Base-by-base conservation (phyloP, 2,329 filamentous ascomycete species). In the Cryphonectria naterciae region DNA sequence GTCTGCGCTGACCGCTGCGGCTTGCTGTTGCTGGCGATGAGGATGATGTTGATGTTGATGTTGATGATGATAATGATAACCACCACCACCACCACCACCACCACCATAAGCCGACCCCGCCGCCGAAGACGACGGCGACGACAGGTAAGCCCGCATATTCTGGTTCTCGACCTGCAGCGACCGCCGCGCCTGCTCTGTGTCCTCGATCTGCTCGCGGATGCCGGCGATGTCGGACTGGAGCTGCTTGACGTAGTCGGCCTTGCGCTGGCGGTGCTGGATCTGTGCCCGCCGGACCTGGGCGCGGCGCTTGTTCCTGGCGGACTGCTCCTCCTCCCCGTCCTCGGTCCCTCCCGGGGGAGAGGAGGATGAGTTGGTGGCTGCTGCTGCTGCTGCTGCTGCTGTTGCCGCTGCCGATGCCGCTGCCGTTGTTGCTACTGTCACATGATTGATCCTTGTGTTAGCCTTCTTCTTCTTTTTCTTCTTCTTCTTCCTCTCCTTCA, bases 231-330 rank as follows among this genome's bases (percentile, higher is more conserved):
- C 85, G 72, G 83, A 78, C 79, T 88, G 86, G 41, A 88, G 83
- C 78, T 87, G 80, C 75, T 83, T 84, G 73, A 85, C 81, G 75
- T 88, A 87, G 76, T 87, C 84, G 66, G 84, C 85, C 75, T 88
- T 88, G 75, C 86, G 85, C 76, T 86, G 83, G 22, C 86, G 85
- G 74, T 88, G 86, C 76, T 87, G 83, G 52, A 84, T 83, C 80
- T 88, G 86, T 1, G 86, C 86, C 32, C 81, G 82, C 2, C 86
- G 79, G 67, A 88, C 86, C 73, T 88, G 86, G 3, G 83, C 83
- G 0, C 86, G 83, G 5, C 86, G 83, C 76, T 85, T 86, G 68
- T 83, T 80, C 74, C 78, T 74, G 10, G 76, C 71, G 4, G 72
- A 71, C 54, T 71, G 67, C 19, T 73, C 52, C 35, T 39, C 46